Base-by-base conservation (phyloP, 1,139 yeast species). In the Scheffersomyces titani region DNA sequence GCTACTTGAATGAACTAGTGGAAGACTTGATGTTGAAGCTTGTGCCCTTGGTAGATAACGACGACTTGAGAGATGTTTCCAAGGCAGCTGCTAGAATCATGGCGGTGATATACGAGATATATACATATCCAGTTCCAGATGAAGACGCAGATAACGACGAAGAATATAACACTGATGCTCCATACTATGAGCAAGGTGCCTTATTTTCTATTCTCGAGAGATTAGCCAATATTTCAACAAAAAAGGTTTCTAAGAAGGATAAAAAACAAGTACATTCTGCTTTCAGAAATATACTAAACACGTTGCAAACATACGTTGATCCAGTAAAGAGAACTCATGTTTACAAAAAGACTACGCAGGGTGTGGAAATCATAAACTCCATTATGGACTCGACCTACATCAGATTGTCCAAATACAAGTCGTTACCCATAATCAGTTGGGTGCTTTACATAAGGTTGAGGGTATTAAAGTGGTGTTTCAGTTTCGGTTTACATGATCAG, bases 391-490 rank as follows among this genome's bases (percentile, higher is more conserved):
- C 76, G 2, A 77, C 87, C 3, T 85, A 83, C 56, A 76, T 87
- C 58, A 84, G 82, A 60, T 70, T 88, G 54, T 81, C 85, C 21
- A 83, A 84, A 63, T 75, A 85, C 45, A 84, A 81, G 66, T 76
- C 87, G 3, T 72, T 89, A 54, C 80, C 86, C n/a, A 82, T 89
- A 47, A 83, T 81, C 60, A 79, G 88, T 36, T 89, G 96, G 96
- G 82, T 76, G 61, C 81, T 87, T 57, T 83, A 87, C 63, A 70
- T 86, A 53, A 77, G 92, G 57, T 74, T 88, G 55, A 81, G 86
- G 56, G 86, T 84, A 61, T 77, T 89, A 66, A 84, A 85, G 65
- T 89, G 92, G 89, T 80, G 87, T n/a, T 88, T 85, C 65, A 87
- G 90, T 49, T 82, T 84, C 48, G 91, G 91, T 1, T 79, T 88